These are phyloP conservation scores for Physcomitrium patens DNA, from an alignment of 225 moss, liverwort and hornwort species.

Conservation along the genomic window DNA sequence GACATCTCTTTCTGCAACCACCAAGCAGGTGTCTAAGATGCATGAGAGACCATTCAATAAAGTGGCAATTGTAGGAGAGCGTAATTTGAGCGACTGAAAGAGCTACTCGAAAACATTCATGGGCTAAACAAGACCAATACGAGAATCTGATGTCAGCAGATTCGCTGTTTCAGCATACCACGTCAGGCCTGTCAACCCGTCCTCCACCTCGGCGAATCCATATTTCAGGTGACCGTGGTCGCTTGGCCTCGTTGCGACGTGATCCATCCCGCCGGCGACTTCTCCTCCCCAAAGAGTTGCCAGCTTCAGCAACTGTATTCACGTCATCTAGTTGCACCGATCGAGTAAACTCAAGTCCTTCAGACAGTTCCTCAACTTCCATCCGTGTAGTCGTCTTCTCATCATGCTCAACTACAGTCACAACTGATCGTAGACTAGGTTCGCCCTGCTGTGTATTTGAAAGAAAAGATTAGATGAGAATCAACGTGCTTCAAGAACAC, in stretches of 20 bases:
- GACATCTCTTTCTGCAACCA: conserved; percentile 70
- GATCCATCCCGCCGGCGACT: conserved; percentile 46
- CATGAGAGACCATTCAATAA: background rate
- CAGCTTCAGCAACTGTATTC: conserved; percentile 29
- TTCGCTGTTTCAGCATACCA: conserved; percentile 39
- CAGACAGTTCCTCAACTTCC: conserved; percentile 44
- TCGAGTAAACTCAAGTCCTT: conserved; percentile 28
- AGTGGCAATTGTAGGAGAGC: conserved; percentile 9
- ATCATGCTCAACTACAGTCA: conserved; percentile 48
- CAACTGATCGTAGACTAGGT: conserved; percentile 60
- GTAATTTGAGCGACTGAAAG: background rate
- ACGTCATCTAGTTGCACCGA: conserved; percentile 37
- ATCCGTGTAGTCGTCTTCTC: conserved; percentile 39
- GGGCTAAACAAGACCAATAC: conserved; percentile 10
- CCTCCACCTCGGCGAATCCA: conserved; percentile 81
- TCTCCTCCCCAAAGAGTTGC: conserved; percentile 45
- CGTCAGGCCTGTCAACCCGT: conserved; percentile 59
- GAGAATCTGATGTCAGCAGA: conserved; percentile 7
- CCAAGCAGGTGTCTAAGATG: conserved; percentile 9
- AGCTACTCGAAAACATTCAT: background rate
- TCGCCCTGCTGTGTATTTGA: conserved; percentile 42
- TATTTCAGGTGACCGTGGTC: conserved; percentile 76
- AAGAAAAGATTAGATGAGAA: conserved; percentile 1
- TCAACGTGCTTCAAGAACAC: conserved; percentile 8
- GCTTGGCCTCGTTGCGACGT: conserved; percentile 56